Evolutionary conservation across 345 rosid genomes (phyloP).

Genomic region (Eucalyptus sp.): DNA sequence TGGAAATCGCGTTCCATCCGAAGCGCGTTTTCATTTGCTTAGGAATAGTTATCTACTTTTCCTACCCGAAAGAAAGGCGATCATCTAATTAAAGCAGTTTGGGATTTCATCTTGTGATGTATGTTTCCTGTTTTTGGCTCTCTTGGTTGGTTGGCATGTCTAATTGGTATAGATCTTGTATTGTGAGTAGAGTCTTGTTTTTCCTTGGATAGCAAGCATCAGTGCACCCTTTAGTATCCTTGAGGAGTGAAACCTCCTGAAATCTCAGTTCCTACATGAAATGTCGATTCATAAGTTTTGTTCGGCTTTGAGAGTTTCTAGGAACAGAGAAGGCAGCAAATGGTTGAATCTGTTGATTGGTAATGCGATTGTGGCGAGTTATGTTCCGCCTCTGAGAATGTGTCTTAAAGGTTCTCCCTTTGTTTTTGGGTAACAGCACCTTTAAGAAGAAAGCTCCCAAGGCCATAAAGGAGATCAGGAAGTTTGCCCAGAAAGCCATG

Average conservation of each 20-base stretch:
- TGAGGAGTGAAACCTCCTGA: not conserved
- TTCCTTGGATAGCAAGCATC: not conserved
- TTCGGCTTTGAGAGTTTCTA: not conserved
- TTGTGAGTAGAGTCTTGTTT: not conserved
- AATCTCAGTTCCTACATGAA: not conserved
- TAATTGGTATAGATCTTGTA: not conserved
- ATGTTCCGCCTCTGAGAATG: not conserved
- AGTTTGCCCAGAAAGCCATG: slow-evolving; percentile 19
- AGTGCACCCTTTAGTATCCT: not conserved
- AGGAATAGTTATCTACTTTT: not conserved
- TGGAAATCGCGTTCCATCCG: not conserved
- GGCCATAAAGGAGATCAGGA: slow-evolving; percentile 16
- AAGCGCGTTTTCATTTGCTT: not conserved
- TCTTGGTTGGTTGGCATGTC: not conserved
- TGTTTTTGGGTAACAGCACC: not conserved
- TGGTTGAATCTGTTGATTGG: not conserved
- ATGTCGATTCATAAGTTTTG: not conserved
- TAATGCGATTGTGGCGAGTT: not conserved
- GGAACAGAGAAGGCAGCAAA: not conserved
- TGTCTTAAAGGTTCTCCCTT: not conserved
- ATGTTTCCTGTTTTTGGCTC: not conserved
- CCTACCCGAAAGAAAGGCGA: not conserved
- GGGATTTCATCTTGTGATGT: not conserved
- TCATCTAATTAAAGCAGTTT: not conserved
- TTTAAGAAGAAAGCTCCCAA: slow-evolving; percentile 19